A percentile compares a stretch with the other conserved stretches of the same genome.
These are phyloP conservation scores for Dillenia suffruticosa DNA, from an alignment of 164 flowering plant species.

Conservation along the genomic window DNA sequence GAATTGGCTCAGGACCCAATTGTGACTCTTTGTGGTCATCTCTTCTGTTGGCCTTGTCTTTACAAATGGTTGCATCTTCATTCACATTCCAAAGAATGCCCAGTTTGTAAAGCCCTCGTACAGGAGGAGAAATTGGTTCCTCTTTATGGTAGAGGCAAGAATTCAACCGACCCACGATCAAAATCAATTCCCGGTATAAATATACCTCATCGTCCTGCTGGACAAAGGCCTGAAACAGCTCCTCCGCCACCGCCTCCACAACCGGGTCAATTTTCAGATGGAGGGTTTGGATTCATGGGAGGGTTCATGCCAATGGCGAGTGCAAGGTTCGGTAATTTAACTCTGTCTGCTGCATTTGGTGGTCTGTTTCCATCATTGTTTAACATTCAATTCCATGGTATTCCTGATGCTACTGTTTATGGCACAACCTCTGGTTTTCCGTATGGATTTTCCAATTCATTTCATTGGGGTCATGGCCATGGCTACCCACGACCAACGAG, in stretches of 20 bases:
- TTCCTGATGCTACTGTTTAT: slow-evolving; percentile 50
- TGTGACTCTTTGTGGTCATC: slow-evolving; percentile 75
- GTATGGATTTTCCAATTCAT: slow-evolving; percentile 40
- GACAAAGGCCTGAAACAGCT: slow-evolving; percentile 81
- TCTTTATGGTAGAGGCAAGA: slow-evolving; percentile 74
- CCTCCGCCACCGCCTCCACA: slow-evolving; percentile 25
- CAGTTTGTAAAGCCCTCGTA: slow-evolving; percentile 73
- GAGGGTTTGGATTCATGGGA: slow-evolving; percentile 58
- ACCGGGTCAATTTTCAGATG: slow-evolving; percentile 28
- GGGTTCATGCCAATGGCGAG: slow-evolving; percentile 50
- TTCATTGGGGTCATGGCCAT: slow-evolving; percentile 56
- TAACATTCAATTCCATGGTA: slow-evolving; percentile 58
- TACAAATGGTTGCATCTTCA: slow-evolving; percentile 72
- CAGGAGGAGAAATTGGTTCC: slow-evolving; percentile 75
- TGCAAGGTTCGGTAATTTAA: slow-evolving; percentile 50
- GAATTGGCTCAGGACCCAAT: slow-evolving; percentile 83
- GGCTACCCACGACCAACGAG: slow-evolving; percentile 27
- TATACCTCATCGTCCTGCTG: slow-evolving; percentile 64
- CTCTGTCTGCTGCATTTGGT: slow-evolving; percentile 55
- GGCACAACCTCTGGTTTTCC: slow-evolving; percentile 50
- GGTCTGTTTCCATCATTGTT: slow-evolving; percentile 54
- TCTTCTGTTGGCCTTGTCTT: slow-evolving; percentile 86
- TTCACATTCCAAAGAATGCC: slow-evolving; percentile 63
- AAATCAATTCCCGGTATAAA: slow-evolving; percentile 55
- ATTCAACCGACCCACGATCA: slow-evolving; percentile 51